Evolutionary conservation across 192 early-diverging fungal genomes (phyloP), one percentile per base, ranked within the genome.

Genomic region (Coemansia sp.): DNA sequence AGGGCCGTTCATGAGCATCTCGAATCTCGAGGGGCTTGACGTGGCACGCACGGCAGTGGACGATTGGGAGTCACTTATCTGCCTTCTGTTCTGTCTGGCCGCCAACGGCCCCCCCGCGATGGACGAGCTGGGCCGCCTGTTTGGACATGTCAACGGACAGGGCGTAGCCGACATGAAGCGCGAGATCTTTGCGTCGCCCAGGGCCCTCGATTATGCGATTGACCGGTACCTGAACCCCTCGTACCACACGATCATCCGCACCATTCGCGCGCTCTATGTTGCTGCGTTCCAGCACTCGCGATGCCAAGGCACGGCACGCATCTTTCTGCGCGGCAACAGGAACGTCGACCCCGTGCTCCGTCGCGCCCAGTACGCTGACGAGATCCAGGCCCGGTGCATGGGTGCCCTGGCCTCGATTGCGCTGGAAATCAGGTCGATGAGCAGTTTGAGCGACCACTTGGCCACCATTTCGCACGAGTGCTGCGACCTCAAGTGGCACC

Each of bases 1-100:
- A 0, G 66, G 63, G 1, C 79, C 79, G 30, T 81, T 75, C 34
- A 81, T 81, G 79, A 75, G 73, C 67, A 81, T 72, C 26, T 59
- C 68, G 31, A 81, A 81, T 23, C 56, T 76, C 45, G 79, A 81
- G 66, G 79, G 70, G 35, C 66, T 75, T 5, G 70, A 75, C 16
- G 72, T 75, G 6, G 62, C 73, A 31, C 79, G 79, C 49, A 81
- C 79, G 2, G 59, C 73, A 2, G 66, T 69, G 0, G 79, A 81
- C 26, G 79, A 81, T 58, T 81, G 79, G 79, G 79, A 81, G 52
- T 63, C 79, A 21, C 61, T 72, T 15, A 30, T 81, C 26, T 65
- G 66, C 6, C 64, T 81, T 45, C 67, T 81, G n/a, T 72, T 75
- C 42, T 75, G 71, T 21, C 61, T 79, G 15, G 77, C 71, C 8